phyloP scores from a whole-genome alignment of 1,284 basidiomycete genomes.

The Polyporus tsugae region DNA sequence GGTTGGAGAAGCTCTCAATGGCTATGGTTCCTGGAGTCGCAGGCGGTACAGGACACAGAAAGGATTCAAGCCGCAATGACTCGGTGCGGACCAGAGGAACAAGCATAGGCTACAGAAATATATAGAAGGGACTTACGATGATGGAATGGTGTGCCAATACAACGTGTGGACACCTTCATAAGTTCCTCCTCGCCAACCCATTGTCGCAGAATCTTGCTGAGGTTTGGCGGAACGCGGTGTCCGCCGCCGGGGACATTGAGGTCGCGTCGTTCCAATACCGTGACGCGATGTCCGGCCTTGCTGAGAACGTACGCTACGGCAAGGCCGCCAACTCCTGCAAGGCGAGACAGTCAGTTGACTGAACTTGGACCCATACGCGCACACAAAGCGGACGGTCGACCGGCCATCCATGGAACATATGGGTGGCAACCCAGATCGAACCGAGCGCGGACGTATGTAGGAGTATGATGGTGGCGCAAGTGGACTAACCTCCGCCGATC shows the following conservation, averaged over 20 bases:
- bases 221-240: conserved; percentile 60
- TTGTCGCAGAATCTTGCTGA: conserved; percentile 57
- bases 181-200: conserved; percentile 58
- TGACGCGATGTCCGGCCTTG: conserved; percentile 58
- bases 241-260: conserved; percentile 48
- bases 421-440: not conserved
- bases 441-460: not conserved
- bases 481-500: conserved; percentile 36
- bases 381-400: conserved; percentile 8
- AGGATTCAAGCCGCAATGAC: not conserved
- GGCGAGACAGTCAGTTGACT: not conserved
- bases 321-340: conserved; percentile 51
- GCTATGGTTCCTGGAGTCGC: not conserved
- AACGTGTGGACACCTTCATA: conserved; percentile 41
- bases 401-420: not conserved
- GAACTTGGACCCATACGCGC: conserved; percentile 15
- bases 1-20: not conserved
- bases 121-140: conserved; percentile 37
- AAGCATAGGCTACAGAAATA: not conserved
- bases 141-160: conserved; percentile 41
- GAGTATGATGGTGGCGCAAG: conserved; percentile 9
- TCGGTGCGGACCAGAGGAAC: not conserved
- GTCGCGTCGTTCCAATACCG: conserved; percentile 53
- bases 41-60: not conserved
- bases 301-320: conserved; percentile 58